Evolutionary conservation across 2,329 filamentous ascomycete species (phyloP).

Genomic region (Ceratocystis papillata): DNA sequence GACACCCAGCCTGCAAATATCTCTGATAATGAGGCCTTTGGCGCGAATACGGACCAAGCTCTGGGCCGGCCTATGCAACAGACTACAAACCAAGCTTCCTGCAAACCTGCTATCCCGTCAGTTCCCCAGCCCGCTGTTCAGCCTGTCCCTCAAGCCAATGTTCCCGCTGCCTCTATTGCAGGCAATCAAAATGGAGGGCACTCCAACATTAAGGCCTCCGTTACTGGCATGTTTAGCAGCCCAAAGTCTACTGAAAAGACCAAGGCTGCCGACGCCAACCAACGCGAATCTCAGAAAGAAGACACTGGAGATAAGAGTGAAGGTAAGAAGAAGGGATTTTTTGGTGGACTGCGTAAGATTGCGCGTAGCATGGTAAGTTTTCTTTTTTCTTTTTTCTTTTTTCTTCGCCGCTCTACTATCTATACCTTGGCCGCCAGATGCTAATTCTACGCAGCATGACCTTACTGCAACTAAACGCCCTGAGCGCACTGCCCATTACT

Average conservation of each 20-base stretch:
- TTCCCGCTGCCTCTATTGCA: not conserved
- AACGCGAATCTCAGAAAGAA: not conserved
- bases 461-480: not conserved
- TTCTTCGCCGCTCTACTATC: not conserved
- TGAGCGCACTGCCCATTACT: conserved; percentile 14
- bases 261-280: not conserved
- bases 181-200: not conserved
- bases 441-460: conserved; percentile 8
- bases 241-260: not conserved
- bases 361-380: conserved; percentile 43
- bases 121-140: not conserved
- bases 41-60: not conserved
- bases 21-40: not conserved
- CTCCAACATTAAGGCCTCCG: not conserved
- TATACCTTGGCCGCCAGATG: too few relatives aligned
- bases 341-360: conserved; percentile 42
- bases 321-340: conserved; percentile 36
- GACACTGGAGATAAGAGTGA: not conserved
- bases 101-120: not conserved
- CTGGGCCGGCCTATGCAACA: not conserved
- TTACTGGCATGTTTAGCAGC: conserved; percentile 7
- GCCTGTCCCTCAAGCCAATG: not conserved
- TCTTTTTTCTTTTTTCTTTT: not conserved
- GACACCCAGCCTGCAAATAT: not conserved
- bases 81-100: not conserved